Percentiles rank a stretch among this genome's conserved stretches.
Conservation (phyloP, 768 basidiomycete species). For the Crucibulum laeve region DNA sequence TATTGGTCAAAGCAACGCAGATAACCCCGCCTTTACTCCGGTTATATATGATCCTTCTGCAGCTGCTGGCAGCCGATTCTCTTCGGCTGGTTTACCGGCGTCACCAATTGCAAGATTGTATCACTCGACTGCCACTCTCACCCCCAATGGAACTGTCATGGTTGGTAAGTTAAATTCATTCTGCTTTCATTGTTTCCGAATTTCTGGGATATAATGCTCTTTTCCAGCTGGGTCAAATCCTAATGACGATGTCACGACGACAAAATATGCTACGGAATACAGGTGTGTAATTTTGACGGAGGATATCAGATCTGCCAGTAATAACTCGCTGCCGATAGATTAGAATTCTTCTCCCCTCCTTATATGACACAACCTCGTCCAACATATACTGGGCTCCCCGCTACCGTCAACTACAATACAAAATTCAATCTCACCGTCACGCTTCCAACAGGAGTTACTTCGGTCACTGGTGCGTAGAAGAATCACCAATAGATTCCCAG, state of each 20-base stretch:
- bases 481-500: not conserved
- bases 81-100: slow-evolving; percentile 35
- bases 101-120: slow-evolving; percentile 49
- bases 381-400: not conserved
- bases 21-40: slow-evolving; percentile 29
- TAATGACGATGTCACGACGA: slow-evolving; percentile 21
- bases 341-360: not conserved
- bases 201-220: slow-evolving; percentile 11
- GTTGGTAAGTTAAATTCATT: slow-evolving; percentile 21
- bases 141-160: slow-evolving; percentile 32
- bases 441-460: slow-evolving; percentile 8
- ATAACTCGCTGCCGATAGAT: slow-evolving; percentile 19
- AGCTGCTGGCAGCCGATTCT: slow-evolving; percentile 36
- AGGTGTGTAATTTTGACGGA: slow-evolving; percentile 18
- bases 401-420: not conserved
- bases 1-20: slow-evolving; percentile 18
- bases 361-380: not conserved
- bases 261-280: slow-evolving; percentile 23
- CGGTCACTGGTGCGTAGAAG: slow-evolving; percentile 20
- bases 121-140: slow-evolving; percentile 54
- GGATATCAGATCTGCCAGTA: slow-evolving; percentile 21
- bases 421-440: not conserved
- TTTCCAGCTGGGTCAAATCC: slow-evolving; percentile 33
- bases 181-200: not conserved
- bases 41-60: slow-evolving; percentile 42